Conservation (phyloP, 352 stramenopile species). For the Blastocystis sp. region DNA sequence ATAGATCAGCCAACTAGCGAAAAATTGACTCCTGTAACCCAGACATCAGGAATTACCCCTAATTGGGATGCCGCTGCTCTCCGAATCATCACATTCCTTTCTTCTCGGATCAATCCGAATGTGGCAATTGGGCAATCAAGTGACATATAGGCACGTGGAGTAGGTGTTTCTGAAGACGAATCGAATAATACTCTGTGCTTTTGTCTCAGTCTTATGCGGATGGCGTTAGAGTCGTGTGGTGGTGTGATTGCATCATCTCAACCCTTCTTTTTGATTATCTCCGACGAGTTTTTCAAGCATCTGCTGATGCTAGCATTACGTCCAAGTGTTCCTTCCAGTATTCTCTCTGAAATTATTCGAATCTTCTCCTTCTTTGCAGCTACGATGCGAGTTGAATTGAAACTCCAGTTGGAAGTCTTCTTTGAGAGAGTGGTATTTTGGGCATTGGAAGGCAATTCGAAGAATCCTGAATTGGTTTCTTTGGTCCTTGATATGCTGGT, state of each 20-base stretch:
- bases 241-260: slow-evolving; percentile 21
- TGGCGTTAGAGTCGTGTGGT: slow-evolving; percentile 50
- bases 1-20: neutral
- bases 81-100: slow-evolving; percentile 53
- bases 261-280: slow-evolving; percentile 40
- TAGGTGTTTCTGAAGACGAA: slow-evolving; percentile 58
- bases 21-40: neutral
- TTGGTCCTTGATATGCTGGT: slow-evolving; percentile 59
- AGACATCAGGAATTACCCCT: neutral
- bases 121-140: neutral
- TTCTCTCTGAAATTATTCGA: slow-evolving; percentile 41
- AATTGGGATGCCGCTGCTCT: slow-evolving; percentile 11
- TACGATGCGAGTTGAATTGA: slow-evolving; percentile 27
- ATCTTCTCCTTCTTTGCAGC: slow-evolving; percentile 52
- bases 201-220: slow-evolving; percentile 55
- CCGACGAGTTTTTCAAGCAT: slow-evolving; percentile 60
- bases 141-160: slow-evolving; percentile 17
- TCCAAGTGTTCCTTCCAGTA: neutral
- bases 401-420: slow-evolving; percentile 51
- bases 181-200: slow-evolving; percentile 49
- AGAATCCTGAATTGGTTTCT: neutral
- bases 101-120: slow-evolving; percentile 51
- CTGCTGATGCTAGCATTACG: slow-evolving; percentile 41
- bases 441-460: neutral
- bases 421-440: slow-evolving; percentile 51